Percentiles rank a stretch among this genome's conserved stretches.
phyloP scores from a whole-genome alignment of 192 early-diverging fungal species.

The Podochytrium sp. region DNA sequence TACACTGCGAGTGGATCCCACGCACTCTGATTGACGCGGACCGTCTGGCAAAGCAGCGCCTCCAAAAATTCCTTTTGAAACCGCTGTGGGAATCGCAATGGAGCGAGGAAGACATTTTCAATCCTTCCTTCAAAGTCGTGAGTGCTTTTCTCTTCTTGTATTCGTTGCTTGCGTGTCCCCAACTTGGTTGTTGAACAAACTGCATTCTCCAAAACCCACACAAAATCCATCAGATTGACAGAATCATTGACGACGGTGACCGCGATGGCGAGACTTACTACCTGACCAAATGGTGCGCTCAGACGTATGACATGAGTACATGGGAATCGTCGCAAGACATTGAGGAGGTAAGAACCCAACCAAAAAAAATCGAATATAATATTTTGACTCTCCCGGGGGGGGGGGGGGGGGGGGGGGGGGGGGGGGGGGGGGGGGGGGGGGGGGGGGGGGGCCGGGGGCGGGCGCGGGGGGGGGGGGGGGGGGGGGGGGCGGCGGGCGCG shows the following conservation, averaged over 20 bases:
- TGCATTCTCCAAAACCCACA: too few relatives aligned
- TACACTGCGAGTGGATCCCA: constrained; percentile 75
- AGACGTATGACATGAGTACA: constrained; percentile 71
- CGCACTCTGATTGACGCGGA: constrained; percentile 49
- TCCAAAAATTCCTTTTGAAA: constrained; percentile 77
- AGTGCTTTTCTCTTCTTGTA: background rate
- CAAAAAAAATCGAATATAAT: background rate
- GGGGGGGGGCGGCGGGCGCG: too few relatives aligned
- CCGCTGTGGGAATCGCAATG: constrained; percentile 56
- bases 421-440: background rate
- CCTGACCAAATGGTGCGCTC: constrained; percentile 77
- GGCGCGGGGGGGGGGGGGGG: too few relatives aligned
- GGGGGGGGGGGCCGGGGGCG: background rate
- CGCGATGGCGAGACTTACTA: constrained; percentile 67
- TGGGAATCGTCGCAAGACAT: constrained; percentile 72
- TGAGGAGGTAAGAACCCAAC: constrained; percentile 45
- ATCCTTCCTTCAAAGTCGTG: constrained; percentile 68
- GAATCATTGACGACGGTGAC: constrained; percentile 85
- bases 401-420: too few relatives aligned
- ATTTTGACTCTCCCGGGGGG: too few relatives aligned
- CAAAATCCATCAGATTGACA: constrained; percentile 61
- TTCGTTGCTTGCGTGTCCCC: background rate
- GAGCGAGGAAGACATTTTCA: constrained; percentile 67
- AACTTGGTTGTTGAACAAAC: background rate
- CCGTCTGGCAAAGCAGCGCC: constrained; percentile 68